Evolutionary conservation across 2,329 filamentous ascomycete species (phyloP), one percentile per base, ranked within the genome.

Genomic region (Penicillium sp.): DNA sequence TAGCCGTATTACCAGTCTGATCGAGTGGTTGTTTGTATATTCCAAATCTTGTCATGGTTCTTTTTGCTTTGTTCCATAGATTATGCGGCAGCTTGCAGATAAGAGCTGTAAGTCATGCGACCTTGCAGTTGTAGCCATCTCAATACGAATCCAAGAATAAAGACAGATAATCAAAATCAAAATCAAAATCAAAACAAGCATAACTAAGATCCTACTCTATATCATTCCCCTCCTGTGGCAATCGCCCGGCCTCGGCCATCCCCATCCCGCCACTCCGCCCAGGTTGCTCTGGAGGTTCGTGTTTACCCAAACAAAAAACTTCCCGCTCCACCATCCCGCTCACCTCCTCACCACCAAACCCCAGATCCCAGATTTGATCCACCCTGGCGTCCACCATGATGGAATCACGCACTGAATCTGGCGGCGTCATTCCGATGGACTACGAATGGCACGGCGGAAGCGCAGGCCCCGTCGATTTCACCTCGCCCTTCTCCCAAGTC

Each of bases 361-460:
- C 45, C 61, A 58, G n/a, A 33, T 33, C 30, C 30, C 61, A 58
- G 15, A 58, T 40, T 28, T 30, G 17, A 61, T 35, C 56, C 37
- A 61, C 56, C 22, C 15, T 12, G 33, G 54, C 47, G 13, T 22
- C 30, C 49, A 58, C n/a, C 59, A 73, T 53, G 60, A 81, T 78
- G 75, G 73, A 77, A 37, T 75, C 72, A 62, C 72, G 79, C 53
- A 73, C 79, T 30, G 53, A 44, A 17, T 40, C 53, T 35, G 15
- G 75, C 74, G 50, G 81, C 82, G 61, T 79, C 78, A 35, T 55
- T 73, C 81, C 80, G 22, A 83, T 83, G 81, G 81, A 83, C 73
- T 83, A 82, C 68, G 78, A 82, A 71, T 83, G 80, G 79, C 79
- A 82, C 12, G 53, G 38, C 3, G 53, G 53, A 19, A 68, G 75